Base-by-base conservation (phyloP, 306 rosid species). In the Oxytropis ochrocephala region DNA sequence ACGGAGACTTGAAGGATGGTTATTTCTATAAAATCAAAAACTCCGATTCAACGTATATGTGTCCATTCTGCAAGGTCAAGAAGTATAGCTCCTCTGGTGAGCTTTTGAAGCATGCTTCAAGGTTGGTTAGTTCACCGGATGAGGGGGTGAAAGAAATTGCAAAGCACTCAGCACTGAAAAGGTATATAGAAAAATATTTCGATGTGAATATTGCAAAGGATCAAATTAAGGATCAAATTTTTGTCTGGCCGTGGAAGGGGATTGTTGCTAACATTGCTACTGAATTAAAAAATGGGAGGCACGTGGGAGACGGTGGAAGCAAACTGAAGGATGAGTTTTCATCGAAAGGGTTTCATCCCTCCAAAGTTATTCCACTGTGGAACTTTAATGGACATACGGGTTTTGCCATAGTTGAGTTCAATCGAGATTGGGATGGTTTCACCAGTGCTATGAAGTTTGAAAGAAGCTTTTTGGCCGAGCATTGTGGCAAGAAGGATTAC, bases 161-260 rank as follows among this genome's bases (percentile, higher is more conserved):
- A 4, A 81, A 75, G 49, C 98, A 90, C 61, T 68, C 72, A 8
- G 98, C 95, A 11, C 69, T 88, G 27, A 54, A 78, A 57, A 56
- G 38, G 10, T 88, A 93, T 30, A 72, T 88, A 2, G 61, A 76
- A 14, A 89, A 36, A 14, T 38, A 27, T 36, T 1, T 11, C 7
- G 43, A 4, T 57, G 64, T 14, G 10, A 32, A 33, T 0, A 29
- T 10, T 36, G 48, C 4, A 11, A 60, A 16, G n/a, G 65, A 10
- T 7, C 29, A 24, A 24, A n/a, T n/a, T n/a, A n/a, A 81, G 8
- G 79, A 78, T 42, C 82, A 83, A 12, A 8, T 65, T 18, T 84
- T 86, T 84, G 97, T 88, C 51, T 88, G 88, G 77, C 91, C 91
- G 47, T 84, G 88, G 85, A 71, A 73, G 87, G 96, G 89, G 1